phyloP scores from a whole-genome alignment of 73 alveolate genomes.

The Effrenium voratum region DNA sequence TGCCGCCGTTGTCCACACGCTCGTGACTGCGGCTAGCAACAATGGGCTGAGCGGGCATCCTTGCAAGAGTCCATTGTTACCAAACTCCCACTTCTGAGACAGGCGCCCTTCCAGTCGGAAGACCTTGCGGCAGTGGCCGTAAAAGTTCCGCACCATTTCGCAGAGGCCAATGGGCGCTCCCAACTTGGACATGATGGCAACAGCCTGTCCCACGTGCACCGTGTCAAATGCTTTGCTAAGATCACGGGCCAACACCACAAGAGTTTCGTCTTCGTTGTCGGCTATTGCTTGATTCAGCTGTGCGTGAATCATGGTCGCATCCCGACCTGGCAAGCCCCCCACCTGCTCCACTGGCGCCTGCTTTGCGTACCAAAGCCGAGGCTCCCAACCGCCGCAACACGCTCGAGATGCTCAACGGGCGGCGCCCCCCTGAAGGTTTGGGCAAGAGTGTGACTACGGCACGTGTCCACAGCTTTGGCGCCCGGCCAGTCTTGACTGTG shows the following conservation, averaged over 20 bases:
- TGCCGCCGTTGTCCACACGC: too few relatives aligned
- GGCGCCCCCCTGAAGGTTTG: slow-evolving; percentile 2
- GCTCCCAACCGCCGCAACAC: neutral
- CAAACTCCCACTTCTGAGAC: too few relatives aligned
- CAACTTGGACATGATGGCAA: neutral
- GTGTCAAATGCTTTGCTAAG: slow-evolving; percentile 22
- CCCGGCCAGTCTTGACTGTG: neutral
- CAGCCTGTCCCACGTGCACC: neutral
- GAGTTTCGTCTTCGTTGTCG: neutral
- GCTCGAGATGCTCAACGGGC: too few relatives aligned
- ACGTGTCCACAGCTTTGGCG: neutral
- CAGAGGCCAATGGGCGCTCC: neutral
- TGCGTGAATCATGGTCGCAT: neutral
- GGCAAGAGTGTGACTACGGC: neutral
- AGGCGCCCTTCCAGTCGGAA: too few relatives aligned
- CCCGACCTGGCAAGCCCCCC: neutral
- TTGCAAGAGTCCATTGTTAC: too few relatives aligned
- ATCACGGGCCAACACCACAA: neutral
- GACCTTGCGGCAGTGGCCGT: too few relatives aligned
- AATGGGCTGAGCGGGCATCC: too few relatives aligned
- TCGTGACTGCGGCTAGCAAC: too few relatives aligned
- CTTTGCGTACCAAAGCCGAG: neutral
- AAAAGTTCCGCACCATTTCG: neutral
- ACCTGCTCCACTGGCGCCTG: neutral
- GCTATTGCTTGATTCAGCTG: neutral